A percentile compares a stretch with the other conserved stretches of the same genome.
phyloP scores from a whole-genome alignment of 2,329 filamentous ascomycete genomes.

The Emmonsiellopsis sp. region DNA sequence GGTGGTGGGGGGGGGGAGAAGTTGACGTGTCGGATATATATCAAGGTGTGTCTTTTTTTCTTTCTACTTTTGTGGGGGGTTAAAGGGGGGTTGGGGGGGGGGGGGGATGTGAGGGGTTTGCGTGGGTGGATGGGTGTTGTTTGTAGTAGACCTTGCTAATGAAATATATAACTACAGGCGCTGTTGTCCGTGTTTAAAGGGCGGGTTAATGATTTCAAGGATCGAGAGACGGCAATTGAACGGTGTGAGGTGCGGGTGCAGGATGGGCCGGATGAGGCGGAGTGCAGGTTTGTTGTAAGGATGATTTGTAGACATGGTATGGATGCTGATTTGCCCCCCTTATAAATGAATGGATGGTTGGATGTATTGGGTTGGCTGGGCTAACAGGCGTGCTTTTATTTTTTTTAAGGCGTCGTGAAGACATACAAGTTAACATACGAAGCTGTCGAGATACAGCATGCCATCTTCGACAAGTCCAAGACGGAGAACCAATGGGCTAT shows the following conservation, averaged over 20 bases:
- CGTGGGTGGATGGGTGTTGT: not conserved
- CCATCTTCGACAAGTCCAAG: constrained; percentile 49
- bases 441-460: constrained; percentile 52
- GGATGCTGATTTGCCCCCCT: too few relatives aligned
- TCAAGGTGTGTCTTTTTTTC: constrained; percentile 36
- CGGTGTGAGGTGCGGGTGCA: constrained; percentile 52
- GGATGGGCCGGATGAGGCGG: constrained; percentile 45
- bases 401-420: constrained; percentile 48
- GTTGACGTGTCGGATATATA: constrained; percentile 51
- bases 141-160: not conserved
- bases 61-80: too few relatives aligned
- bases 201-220: constrained; percentile 43
- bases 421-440: constrained; percentile 58
- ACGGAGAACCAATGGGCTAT: constrained; percentile 52
- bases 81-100: too few relatives aligned
- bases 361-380: too few relatives aligned
- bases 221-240: constrained; percentile 52
- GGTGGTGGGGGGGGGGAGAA: constrained; percentile 37
- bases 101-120: too few relatives aligned
- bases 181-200: constrained; percentile 56
- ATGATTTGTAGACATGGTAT: constrained; percentile 53
- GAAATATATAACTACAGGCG: constrained; percentile 23
- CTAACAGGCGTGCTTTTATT: not conserved
- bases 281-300: constrained; percentile 52
- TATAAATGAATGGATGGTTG: too few relatives aligned